A percentile compares a stretch with the other conserved stretches of the same genome.
Conservation (phyloP, 2,329 filamentous ascomycete genomes). For the Nemania diffusa region DNA sequence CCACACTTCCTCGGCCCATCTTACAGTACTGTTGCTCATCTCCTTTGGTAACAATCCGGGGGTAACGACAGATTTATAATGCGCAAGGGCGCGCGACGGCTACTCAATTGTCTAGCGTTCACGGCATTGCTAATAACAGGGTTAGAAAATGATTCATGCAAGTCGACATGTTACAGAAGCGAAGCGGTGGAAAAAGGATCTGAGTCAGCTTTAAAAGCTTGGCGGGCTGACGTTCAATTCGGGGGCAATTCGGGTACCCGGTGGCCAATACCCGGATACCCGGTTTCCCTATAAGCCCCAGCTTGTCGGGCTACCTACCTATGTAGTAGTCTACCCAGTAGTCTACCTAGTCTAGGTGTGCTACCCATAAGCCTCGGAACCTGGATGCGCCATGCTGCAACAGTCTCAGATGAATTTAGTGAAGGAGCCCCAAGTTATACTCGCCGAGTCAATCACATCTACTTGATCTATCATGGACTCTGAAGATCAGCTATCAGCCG, state of each 20-base stretch:
- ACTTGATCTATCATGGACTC: conserved; percentile 21
- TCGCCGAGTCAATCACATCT: neutral
- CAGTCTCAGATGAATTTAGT: conserved; percentile 5
- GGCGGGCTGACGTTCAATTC: conserved; percentile 25
- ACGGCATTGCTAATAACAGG: neutral
- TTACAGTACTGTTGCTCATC: conserved; percentile 3
- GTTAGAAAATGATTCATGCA: conserved; percentile 9
- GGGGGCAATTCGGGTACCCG: conserved; percentile 22
- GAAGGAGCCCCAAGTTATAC: neutral
- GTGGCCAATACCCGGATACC: conserved; percentile 28
- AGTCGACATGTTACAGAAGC: neutral
- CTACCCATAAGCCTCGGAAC: conserved; percentile 10
- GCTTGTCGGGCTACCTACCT: conserved; percentile 7
- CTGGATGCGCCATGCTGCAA: conserved; percentile 5
- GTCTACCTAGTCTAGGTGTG: no score
- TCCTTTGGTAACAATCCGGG: neutral
- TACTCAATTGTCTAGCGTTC: conserved; percentile 7
- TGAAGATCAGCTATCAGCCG: conserved; percentile 11
- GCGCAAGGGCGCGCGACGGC: neutral
- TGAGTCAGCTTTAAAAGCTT: conserved; percentile 31
- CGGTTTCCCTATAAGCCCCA: conserved; percentile 26
- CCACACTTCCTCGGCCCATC: conserved; percentile 25
- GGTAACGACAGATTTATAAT: conserved; percentile 1
- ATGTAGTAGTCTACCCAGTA: no score
- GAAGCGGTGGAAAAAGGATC: conserved; percentile 2